These are phyloP conservation scores for Coemansia sp. DNA, from an alignment of 192 early-diverging fungal genomes.

Conservation along the genomic window DNA sequence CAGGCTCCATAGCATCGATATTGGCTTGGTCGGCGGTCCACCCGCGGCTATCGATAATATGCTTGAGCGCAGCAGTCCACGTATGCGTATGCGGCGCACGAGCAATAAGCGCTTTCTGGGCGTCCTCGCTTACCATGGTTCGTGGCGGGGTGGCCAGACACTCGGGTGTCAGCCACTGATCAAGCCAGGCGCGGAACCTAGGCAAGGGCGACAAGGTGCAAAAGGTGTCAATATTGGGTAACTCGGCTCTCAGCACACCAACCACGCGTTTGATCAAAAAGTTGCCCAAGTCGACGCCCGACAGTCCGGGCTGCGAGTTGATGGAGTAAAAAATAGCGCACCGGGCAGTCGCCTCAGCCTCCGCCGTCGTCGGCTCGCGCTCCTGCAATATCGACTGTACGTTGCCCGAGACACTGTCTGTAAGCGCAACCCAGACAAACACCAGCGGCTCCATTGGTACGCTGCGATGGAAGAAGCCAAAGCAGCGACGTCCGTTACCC, in stretches of 20 bases:
- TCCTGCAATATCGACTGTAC: slow-evolving; percentile 72
- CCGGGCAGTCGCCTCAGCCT: slow-evolving; percentile 50
- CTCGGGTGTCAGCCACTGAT: slow-evolving; percentile 45
- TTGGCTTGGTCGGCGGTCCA: slow-evolving; percentile 42
- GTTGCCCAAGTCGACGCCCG: slow-evolving; percentile 90
- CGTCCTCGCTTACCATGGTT: slow-evolving; percentile 12
- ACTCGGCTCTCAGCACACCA: slow-evolving; percentile 67
- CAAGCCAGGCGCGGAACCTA: slow-evolving; percentile 81
- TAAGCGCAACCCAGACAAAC: slow-evolving; percentile 88
- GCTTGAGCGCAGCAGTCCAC: slow-evolving; percentile 47
- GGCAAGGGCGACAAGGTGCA: slow-evolving; percentile 92
- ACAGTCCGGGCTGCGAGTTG: slow-evolving; percentile 80
- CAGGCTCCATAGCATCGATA: slow-evolving; percentile 47
- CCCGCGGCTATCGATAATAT: slow-evolving; percentile 40
- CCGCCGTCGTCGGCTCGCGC: slow-evolving; percentile 38
- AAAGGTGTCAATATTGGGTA: slow-evolving; percentile 76
- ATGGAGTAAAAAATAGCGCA: slow-evolving; percentile 95
- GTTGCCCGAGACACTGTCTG: slow-evolving; percentile 61
- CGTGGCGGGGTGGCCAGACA: slow-evolving; percentile 21
- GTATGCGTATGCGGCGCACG: slow-evolving; percentile 27
- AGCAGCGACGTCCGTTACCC: slow-evolving; percentile 74
- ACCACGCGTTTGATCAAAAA: slow-evolving; percentile 90
- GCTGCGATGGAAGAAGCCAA: slow-evolving; percentile 79
- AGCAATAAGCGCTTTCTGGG: slow-evolving; percentile 12
- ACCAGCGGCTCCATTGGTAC: slow-evolving; percentile 82